Percentiles rank a stretch among this genome's conserved stretches.
phyloP scores from a whole-genome alignment of 148 eudicot species.

The Rhododendron molle region DNA sequence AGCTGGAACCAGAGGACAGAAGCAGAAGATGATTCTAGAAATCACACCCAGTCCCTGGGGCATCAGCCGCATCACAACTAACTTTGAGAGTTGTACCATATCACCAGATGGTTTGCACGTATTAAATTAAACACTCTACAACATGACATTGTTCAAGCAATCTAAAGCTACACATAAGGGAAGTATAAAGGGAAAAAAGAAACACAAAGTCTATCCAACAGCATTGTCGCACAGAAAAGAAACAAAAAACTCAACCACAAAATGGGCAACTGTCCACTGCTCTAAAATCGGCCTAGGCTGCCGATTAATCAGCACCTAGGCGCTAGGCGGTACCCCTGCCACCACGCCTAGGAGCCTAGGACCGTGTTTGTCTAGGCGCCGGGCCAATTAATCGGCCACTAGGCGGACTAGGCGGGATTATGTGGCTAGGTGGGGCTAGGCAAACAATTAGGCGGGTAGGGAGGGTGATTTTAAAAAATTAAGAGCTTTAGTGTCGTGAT shows the following conservation, averaged over 20 bases:
- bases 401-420: too few species aligned
- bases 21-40: background rate
- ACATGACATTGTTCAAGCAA: background rate
- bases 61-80: background rate
- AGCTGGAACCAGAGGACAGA: background rate
- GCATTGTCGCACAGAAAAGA: background rate
- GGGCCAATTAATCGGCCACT: too few species aligned
- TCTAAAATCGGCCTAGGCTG: too few species aligned
- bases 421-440: too few species aligned
- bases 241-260: background rate
- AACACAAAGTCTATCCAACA: background rate
- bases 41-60: background rate
- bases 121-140: background rate
- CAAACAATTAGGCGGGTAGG: too few species aligned
- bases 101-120: background rate
- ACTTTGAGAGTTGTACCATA: background rate
- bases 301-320: too few species aligned
- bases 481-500: too few species aligned
- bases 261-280: background rate
- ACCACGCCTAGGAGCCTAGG: too few species aligned
- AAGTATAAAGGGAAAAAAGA: background rate
- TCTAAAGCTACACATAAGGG: background rate
- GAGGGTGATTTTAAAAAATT: too few species aligned
- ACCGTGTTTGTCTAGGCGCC: too few species aligned
- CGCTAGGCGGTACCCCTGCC: too few species aligned